Base-by-base conservation (phyloP, 805 yeast genomes). In the Wickerhamiella vanderwaltii region DNA sequence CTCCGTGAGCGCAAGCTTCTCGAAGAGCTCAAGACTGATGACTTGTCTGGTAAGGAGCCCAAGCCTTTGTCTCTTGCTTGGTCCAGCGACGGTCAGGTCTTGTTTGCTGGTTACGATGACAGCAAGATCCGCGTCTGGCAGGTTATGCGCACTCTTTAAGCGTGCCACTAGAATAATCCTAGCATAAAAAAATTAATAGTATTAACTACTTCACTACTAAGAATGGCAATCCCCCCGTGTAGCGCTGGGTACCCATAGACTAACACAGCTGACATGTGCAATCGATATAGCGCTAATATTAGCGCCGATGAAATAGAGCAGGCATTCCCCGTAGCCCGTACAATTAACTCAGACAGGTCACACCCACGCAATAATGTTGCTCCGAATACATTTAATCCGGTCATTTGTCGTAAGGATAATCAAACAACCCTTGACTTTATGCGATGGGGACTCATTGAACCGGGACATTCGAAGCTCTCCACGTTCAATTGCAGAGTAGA, bases 101-200 rank as follows among this genome's bases (percentile, higher is more conserved):
- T 91, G 72, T 91, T 85, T 68, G 95, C 97, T 62, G 99, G 99
- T 78, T 91, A 91, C 95, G 87, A 96, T 64, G 99, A 91, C 73
- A 84, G 84, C 77, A 77, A 82, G 67, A 88, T 91, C 78, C 88
- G 99, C 76, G 99, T 91, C 71, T 91, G 98, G 98, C 97, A 91
- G 80, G 95, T 91, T 62, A 91, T 91, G 97, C 42, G 35, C 36
- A 26, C 44, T 31, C 25, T 42, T 31, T 35, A 30, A 34, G 17
- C 29, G 23, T 9, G n/a, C 20, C 11, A 7, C 11, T 23, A 23
- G 26, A 23, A 11, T 23, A n/a, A n/a, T n/a, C n/a, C n/a, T n/a
- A n/a, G n/a, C n/a, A n/a, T n/a, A n/a, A n/a, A n/a, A n/a, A n/a
- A n/a, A n/a, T n/a, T n/a, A n/a, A n/a, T n/a, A n/a, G n/a, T n/a